Evolutionary conservation across 768 basidiomycete species (phyloP).

Genomic region (Tulasnella sp.): DNA sequence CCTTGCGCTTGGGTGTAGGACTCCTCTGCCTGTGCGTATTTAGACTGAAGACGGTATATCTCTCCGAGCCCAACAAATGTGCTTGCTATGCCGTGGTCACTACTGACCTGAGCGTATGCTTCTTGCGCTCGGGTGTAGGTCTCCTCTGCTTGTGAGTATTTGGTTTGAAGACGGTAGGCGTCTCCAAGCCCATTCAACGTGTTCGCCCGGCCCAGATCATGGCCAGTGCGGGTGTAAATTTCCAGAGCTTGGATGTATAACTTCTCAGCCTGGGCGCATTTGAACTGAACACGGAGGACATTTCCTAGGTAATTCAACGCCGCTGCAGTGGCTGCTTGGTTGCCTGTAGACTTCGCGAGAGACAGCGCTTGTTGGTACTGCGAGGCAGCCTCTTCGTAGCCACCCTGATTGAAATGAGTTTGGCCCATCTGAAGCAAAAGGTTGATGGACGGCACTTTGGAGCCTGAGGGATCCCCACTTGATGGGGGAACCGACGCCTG

Average conservation of each 20-base stretch:
- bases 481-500: not conserved
- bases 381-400: not conserved
- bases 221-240: too few relatives aligned
- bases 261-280: too few relatives aligned
- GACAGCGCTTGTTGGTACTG: not conserved
- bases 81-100: too few relatives aligned
- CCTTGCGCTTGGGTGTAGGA: too few relatives aligned
- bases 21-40: too few relatives aligned
- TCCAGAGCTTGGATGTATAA: too few relatives aligned
- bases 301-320: not conserved
- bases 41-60: too few relatives aligned
- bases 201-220: too few relatives aligned
- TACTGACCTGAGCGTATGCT: not conserved
- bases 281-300: too few relatives aligned
- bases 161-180: not conserved
- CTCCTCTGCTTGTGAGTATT: not conserved
- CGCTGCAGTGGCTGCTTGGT: not conserved
- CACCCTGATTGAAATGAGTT: not conserved
- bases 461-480: not conserved
- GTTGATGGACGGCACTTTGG: not conserved
- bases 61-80: too few relatives aligned
- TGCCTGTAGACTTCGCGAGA: not conserved
- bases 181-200: not conserved
- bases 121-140: not conserved
- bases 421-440: not conserved